A percentile compares a stretch with the other conserved stretches of the same genome.
phyloP scores from a whole-genome alignment of 2,329 filamentous ascomycete species.

The Exutisphaerella laricina region DNA sequence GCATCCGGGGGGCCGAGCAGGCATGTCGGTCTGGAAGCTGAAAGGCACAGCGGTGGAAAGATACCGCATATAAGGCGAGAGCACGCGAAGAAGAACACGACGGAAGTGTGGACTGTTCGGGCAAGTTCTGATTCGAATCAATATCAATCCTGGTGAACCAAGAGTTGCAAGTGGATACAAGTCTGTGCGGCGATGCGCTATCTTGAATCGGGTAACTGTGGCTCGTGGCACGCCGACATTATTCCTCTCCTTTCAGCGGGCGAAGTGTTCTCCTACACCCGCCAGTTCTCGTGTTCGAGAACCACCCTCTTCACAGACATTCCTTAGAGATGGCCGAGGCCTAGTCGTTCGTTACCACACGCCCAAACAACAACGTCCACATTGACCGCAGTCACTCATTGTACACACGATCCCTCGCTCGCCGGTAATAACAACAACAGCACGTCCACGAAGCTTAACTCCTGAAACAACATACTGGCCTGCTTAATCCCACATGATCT shows the following conservation, averaged over 20 bases:
- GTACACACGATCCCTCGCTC: slow-evolving; percentile 12
- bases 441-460: slow-evolving; percentile 6
- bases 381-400: slow-evolving; percentile 24
- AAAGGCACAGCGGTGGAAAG: neutral
- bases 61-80: too few relatives aligned
- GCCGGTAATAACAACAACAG: slow-evolving; percentile 6
- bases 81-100: too few relatives aligned
- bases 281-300: neutral
- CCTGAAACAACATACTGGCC: slow-evolving; percentile 8
- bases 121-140: neutral
- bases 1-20: neutral
- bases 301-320: neutral
- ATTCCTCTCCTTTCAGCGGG: neutral
- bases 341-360: slow-evolving; percentile 2
- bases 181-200: too few relatives aligned
- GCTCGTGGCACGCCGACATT: neutral
- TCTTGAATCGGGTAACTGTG: too few relatives aligned
- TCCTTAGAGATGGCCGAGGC: slow-evolving; percentile 3
- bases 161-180: too few relatives aligned
- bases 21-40: neutral
- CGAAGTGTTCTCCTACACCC: neutral
- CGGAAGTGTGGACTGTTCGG: neutral
- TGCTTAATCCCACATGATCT: slow-evolving; percentile 8
- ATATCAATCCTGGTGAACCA: too few relatives aligned
- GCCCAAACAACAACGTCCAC: neutral